These are phyloP conservation scores for Cornus kousa DNA, from an alignment of 148 eudicot species.

Conservation along the genomic window DNA sequence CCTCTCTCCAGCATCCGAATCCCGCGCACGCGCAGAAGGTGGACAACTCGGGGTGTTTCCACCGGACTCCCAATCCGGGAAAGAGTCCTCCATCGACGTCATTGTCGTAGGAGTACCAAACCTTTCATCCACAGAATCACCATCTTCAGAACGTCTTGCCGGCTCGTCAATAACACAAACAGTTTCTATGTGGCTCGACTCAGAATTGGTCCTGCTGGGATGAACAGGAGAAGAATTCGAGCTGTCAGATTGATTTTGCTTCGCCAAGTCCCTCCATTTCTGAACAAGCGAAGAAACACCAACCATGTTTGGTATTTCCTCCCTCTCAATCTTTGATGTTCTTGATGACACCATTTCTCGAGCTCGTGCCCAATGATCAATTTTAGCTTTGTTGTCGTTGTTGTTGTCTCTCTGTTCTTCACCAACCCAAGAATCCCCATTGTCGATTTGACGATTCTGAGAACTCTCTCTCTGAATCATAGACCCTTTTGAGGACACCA, in stretches of 20 bases:
- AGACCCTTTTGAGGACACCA: background rate
- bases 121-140: constrained; percentile 15
- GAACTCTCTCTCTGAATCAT: constrained; percentile 2
- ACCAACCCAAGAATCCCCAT: constrained; percentile 21
- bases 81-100: constrained; percentile 8
- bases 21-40: constrained; percentile 11
- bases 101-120: constrained; percentile 5
- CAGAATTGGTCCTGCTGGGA: background rate
- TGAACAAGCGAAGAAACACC: constrained; percentile 73
- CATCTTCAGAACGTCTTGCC: background rate
- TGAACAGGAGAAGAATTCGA: background rate
- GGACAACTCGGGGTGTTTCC: constrained; percentile 15
- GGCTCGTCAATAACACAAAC: background rate
- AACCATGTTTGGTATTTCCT: constrained; percentile 25
- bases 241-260: constrained; percentile 2
- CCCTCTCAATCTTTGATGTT: background rate
- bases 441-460: background rate
- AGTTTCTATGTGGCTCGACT: background rate
- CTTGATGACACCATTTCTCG: constrained; percentile 7
- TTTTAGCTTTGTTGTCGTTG: background rate
- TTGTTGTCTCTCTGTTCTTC: background rate
- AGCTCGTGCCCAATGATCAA: constrained; percentile 22
- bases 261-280: constrained; percentile 50
- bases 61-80: constrained; percentile 32
- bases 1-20: constrained; percentile 31